A percentile compares a stretch with the other conserved stretches of the same genome.
Conservation (phyloP, 768 basidiomycete genomes). For the Pisolithus sp. region DNA sequence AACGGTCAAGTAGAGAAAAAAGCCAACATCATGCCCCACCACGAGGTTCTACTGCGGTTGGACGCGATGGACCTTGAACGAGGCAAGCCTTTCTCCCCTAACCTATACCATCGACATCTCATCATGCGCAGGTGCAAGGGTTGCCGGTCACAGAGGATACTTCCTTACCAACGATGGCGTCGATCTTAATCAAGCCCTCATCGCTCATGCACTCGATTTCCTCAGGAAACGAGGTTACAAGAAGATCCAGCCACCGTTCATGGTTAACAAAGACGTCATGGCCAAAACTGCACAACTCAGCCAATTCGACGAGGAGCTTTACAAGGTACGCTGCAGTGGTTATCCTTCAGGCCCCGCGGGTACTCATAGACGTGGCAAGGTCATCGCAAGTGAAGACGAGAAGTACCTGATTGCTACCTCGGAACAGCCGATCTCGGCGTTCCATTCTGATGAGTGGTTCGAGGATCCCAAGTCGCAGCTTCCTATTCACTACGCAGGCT, state of each 20-base stretch:
- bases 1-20: slow-evolving; percentile 65
- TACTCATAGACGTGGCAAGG: slow-evolving; percentile 34
- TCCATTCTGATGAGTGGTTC: slow-evolving; percentile 97
- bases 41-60: slow-evolving; percentile 88
- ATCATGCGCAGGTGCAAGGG: slow-evolving; percentile 64
- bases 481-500: slow-evolving; percentile 85
- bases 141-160: slow-evolving; percentile 93
- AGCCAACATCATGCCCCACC: slow-evolving; percentile 86
- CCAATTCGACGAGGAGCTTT: slow-evolving; percentile 97
- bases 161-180: slow-evolving; percentile 94
- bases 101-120: background rate
- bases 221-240: slow-evolving; percentile 77
- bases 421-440: slow-evolving; percentile 96
- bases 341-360: background rate
- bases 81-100: slow-evolving; percentile 37
- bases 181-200: slow-evolving; percentile 94
- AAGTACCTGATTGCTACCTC: slow-evolving; percentile 99
- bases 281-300: slow-evolving; percentile 95
- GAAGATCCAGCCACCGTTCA: slow-evolving; percentile 95
- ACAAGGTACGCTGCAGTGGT: slow-evolving; percentile 56
- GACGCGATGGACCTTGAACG: slow-evolving; percentile 97
- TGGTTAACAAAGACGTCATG: slow-evolving; percentile 99
- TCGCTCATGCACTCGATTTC: slow-evolving; percentile 93
- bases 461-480: slow-evolving; percentile 87
- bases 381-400: slow-evolving; percentile 86